These are phyloP conservation scores for Termitomyces titanicus DNA, from an alignment of 768 basidiomycete species.

Conservation along the genomic window DNA sequence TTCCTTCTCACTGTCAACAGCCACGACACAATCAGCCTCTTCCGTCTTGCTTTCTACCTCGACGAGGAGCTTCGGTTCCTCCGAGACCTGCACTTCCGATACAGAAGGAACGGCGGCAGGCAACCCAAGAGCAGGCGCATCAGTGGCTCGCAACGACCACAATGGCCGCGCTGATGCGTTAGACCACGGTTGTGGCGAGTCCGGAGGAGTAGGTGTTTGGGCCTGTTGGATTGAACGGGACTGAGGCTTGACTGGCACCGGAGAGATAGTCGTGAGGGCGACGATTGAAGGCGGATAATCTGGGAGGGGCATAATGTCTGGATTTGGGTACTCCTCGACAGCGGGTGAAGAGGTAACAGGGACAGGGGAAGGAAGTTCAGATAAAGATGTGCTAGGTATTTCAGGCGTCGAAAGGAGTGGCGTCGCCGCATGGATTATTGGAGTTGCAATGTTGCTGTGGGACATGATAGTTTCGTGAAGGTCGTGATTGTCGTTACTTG, in stretches of 20 bases:
- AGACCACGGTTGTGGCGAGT: slow-evolving; percentile 30
- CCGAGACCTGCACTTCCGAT: neutral
- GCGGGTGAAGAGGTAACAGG: neutral
- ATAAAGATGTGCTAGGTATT: slow-evolving; percentile 6
- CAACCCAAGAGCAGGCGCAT: slow-evolving; percentile 38
- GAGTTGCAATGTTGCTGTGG: neutral
- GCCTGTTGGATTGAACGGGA: neutral
- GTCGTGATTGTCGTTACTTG: slow-evolving; percentile 14
- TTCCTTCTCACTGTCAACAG: neutral
- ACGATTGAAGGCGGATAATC: slow-evolving; percentile 8
- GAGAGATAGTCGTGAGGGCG: slow-evolving; percentile 11
- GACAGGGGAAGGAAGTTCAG: neutral
- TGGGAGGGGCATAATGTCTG: slow-evolving; percentile 40
- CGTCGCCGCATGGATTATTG: slow-evolving; percentile 1
- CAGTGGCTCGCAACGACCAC: slow-evolving; percentile 42
- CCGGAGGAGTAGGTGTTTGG: slow-evolving; percentile 43
- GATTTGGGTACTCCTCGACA: slow-evolving; percentile 31
- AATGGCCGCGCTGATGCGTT: slow-evolving; percentile 16
- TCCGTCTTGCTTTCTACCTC: neutral
- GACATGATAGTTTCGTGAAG: neutral
- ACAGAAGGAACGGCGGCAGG: slow-evolving; percentile 5
- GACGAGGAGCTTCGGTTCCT: neutral
- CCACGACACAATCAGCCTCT: neutral
- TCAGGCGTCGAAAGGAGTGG: slow-evolving; percentile 8
- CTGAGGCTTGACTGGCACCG: slow-evolving; percentile 7